Evolutionary conservation across 345 rosid genomes (phyloP).

Genomic region (Erysimum cheiranthoides): DNA sequence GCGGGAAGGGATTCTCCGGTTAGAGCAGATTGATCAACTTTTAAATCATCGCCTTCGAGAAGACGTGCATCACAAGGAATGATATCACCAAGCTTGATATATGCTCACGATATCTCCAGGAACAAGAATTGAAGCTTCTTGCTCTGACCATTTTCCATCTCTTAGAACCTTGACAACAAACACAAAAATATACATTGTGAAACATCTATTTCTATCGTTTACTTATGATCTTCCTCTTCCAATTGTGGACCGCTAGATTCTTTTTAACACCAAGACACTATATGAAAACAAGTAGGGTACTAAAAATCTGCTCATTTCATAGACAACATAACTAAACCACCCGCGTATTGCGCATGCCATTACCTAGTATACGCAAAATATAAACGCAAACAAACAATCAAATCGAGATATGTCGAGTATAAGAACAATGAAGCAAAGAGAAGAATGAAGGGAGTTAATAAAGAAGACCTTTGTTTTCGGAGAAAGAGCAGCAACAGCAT

Average conservation of each 20-base stretch:
- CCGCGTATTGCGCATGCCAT: not conserved
- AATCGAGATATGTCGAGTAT: not conserved
- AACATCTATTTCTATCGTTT: too few species aligned
- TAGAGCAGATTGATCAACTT: not conserved
- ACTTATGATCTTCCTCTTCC: too few species aligned
- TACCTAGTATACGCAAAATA: not conserved
- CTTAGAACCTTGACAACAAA: not conserved
- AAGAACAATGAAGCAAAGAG: not conserved
- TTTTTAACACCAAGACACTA: not conserved
- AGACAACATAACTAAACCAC: not conserved
- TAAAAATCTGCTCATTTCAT: not conserved
- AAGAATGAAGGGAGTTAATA: not conserved
- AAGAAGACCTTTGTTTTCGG: conserved; percentile 68
- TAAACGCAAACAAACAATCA: not conserved
- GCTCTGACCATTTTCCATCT: not conserved
- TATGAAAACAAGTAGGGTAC: conserved; percentile 1
- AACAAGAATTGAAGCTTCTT: not conserved
- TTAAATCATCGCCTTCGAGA: not conserved
- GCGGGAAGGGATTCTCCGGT: not conserved
- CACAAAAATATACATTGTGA: too few species aligned
- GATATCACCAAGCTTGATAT: not conserved
- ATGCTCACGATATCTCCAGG: not conserved
- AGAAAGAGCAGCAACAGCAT: conserved; percentile 68
- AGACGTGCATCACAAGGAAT: not conserved
- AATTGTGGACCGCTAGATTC: too few species aligned